A percentile compares a stretch with the other conserved stretches of the same genome.
These are phyloP conservation scores for Ceratobasidium sp. DNA, from an alignment of 1,284 basidiomycete species.

Conservation along the genomic window DNA sequence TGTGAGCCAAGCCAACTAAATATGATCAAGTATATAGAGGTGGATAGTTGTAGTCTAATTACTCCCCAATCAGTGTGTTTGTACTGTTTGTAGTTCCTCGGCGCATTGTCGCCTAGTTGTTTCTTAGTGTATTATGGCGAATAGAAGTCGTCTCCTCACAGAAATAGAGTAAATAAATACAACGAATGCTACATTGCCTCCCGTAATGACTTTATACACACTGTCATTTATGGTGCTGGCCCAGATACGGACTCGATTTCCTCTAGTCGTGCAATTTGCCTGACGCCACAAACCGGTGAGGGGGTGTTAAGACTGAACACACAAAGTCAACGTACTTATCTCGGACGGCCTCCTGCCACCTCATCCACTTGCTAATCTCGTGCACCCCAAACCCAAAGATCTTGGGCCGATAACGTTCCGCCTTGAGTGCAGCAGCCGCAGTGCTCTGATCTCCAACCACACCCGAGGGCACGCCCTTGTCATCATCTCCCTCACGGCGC, in stretches of 20 bases:
- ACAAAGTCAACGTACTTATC: slow-evolving; percentile 72
- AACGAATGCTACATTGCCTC: slow-evolving; percentile 40
- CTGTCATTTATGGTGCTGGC: slow-evolving; percentile 24
- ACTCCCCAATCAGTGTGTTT: slow-evolving; percentile 8
- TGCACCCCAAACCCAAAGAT: slow-evolving; percentile 96
- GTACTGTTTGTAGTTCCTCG: slow-evolving; percentile 18
- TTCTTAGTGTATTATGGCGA: slow-evolving; percentile 41
- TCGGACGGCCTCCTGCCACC: slow-evolving; percentile 92
- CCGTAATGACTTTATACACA: background rate
- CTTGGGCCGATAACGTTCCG: slow-evolving; percentile 88
- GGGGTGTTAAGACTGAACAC: background rate
- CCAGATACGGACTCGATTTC: slow-evolving; percentile 45
- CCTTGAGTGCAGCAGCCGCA: slow-evolving; percentile 84
- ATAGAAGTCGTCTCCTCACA: slow-evolving; percentile 15
- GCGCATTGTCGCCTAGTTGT: slow-evolving; percentile 21
- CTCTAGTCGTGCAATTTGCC: slow-evolving; percentile 50
- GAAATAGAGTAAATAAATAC: slow-evolving; percentile 44
- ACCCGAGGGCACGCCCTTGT: slow-evolving; percentile 59
- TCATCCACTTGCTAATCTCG: slow-evolving; percentile 90
- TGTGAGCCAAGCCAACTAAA: slow-evolving; percentile 29
- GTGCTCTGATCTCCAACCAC: slow-evolving; percentile 78
- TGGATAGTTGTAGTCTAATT: slow-evolving; percentile 30
- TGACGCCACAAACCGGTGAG: slow-evolving; percentile 10
- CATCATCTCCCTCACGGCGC: slow-evolving; percentile 61
- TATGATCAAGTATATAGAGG: slow-evolving; percentile 2